Conservation (phyloP, 2,329 filamentous ascomycete genomes). For the Aspergillus hiratsukae region DNA sequence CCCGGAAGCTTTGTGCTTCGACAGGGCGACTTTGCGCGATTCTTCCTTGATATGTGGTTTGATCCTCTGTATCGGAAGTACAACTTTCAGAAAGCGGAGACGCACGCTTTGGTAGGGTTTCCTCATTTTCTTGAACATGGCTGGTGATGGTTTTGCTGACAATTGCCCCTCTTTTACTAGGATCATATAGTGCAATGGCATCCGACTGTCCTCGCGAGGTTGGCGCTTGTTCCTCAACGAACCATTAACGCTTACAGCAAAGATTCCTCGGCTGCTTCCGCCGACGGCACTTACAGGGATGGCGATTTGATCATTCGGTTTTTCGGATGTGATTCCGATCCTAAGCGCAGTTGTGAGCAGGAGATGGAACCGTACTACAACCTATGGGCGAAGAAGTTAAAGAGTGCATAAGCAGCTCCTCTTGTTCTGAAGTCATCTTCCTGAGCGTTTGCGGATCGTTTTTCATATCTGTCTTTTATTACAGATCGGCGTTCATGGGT, state of each 20-base stretch:
- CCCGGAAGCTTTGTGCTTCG: constrained; percentile 73
- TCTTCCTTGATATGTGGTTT: constrained; percentile 92
- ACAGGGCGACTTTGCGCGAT: constrained; percentile 86
- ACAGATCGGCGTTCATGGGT: background rate
- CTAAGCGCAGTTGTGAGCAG: constrained; percentile 61
- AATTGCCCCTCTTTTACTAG: constrained; percentile 39
- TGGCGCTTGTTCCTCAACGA: constrained; percentile 84
- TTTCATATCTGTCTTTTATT: background rate
- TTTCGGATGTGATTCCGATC: constrained; percentile 60
- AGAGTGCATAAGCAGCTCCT: constrained; percentile 12
- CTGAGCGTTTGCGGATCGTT: background rate
- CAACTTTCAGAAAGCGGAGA: constrained; percentile 93
- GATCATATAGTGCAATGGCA: constrained; percentile 95
- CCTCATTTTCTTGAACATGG: background rate
- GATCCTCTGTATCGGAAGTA: constrained; percentile 90
- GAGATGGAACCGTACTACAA: constrained; percentile 59
- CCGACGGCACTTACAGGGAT: constrained; percentile 66
- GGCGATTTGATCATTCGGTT: constrained; percentile 84
- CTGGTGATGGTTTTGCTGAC: constrained; percentile 23
- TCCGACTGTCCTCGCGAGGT: constrained; percentile 83
- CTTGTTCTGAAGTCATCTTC: background rate
- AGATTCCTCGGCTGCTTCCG: constrained; percentile 32
- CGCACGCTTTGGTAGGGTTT: constrained; percentile 72
- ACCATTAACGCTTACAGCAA: constrained; percentile 73
- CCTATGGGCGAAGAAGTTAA: constrained; percentile 36